A percentile compares a stretch with the other conserved stretches of the same genome.
Evolutionary conservation across 495 filamentous ascomycete genomes (phyloP).

Genomic region (Xeromyces bisporus): DNA sequence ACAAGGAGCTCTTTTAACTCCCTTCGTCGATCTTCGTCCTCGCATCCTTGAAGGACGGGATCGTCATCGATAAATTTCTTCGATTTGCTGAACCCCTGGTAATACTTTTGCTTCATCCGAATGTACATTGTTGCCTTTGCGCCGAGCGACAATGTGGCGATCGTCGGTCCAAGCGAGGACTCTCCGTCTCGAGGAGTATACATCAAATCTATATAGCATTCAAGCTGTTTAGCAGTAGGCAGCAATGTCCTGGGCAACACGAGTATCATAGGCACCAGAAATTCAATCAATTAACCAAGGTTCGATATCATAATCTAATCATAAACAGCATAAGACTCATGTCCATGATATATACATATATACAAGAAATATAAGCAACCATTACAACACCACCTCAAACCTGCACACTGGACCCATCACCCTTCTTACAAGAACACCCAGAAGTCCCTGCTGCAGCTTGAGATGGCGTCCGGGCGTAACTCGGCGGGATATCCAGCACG

Average conservation of each 20-base stretch:
- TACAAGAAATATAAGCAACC: too few species aligned
- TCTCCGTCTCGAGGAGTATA: too few species aligned
- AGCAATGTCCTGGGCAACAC: too few species aligned
- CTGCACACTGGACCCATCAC: constrained; percentile 25
- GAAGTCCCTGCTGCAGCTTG: constrained; percentile 38
- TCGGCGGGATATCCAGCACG: constrained; percentile 73
- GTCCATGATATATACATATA: too few species aligned
- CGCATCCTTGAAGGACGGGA: constrained; percentile 21
- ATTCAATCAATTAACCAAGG: too few species aligned
- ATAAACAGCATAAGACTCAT: too few species aligned
- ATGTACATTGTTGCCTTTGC: constrained; percentile 49
- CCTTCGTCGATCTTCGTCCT: constrained; percentile 19
- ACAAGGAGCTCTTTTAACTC: constrained; percentile 17
- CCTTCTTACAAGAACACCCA: constrained; percentile 26
- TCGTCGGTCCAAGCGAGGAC: constrained; percentile 50
- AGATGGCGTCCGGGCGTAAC: constrained; percentile 56
- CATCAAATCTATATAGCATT: too few species aligned
- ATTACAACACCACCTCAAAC: too few species aligned
- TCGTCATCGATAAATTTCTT: constrained; percentile 9
- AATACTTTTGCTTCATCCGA: constrained; percentile 46
- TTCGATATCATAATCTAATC: too few species aligned
- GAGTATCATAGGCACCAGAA: too few species aligned
- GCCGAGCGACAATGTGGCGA: constrained; percentile 63
- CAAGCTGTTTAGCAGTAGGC: too few species aligned
- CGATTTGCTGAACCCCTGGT: constrained; percentile 20